Base-by-base conservation (phyloP, 2,329 filamentous ascomycete species). In the Fusarium sp. region DNA sequence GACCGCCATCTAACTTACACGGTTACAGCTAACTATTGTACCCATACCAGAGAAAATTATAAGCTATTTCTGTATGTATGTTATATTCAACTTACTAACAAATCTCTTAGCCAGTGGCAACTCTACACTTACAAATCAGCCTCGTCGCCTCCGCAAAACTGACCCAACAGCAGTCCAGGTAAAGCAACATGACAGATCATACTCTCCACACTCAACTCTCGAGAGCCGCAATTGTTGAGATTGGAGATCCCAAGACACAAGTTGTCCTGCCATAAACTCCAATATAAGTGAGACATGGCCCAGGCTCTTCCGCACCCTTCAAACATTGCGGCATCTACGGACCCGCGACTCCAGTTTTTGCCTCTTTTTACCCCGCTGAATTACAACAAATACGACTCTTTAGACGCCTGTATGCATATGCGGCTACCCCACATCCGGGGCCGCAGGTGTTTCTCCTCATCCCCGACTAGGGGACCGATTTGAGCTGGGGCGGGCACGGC, bases 171-270 rank as follows among this genome's bases (percentile, higher is more conserved):
- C 55, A 66, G 54, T 41, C 51, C 18, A 30, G 45, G 25, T 57
- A 64, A 62, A 57, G 52, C 24, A 51, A 65, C 60, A 60, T 65
- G 24, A 44, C 41, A 71, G 41, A 58, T 61, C 61, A 69, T 54
- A 25, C 43, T 48, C 66, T 67, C 67, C 63, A 62, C 53, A 62
- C 53, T 27, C 54, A 48, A 62, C 45, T 52, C n/a, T 41, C 15
- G 43, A 73, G 71, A 73, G 62, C 69, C 63, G 72, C 70, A 72
- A 51, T 53, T 71, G 47, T 62, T 74, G 68, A 58, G 62, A 54
- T 72, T 73, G 58, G 62, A 32, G 70, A 70, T 48, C 10, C 22
- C 15, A 43, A 22, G n/a, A 44, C 12, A 52, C 6, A n/a, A 1
- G 2, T 41, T 10, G 20, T 58, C 41, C 32, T 29, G 18, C 9